phyloP scores from a whole-genome alignment of 169 alveolate genomes.

The Plasmodium fragile region DNA sequence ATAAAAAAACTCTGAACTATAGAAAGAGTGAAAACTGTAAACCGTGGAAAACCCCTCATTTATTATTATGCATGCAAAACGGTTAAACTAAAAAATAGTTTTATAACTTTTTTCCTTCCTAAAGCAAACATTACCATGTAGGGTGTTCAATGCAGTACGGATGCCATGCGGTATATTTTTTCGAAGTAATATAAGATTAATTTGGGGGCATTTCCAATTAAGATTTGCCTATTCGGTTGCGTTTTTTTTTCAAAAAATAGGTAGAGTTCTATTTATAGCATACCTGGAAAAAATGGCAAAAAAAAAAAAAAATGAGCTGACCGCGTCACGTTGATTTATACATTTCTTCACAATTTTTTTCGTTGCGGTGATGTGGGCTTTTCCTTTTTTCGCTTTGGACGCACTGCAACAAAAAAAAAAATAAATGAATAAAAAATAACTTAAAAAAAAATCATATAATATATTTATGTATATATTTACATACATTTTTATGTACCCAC shows the following conservation, averaged over 20 bases:
- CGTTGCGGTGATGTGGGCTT: background rate
- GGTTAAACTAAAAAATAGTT: slow-evolving; percentile 1
- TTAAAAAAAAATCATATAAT: background rate
- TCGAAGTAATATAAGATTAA: background rate
- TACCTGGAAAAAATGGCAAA: background rate
- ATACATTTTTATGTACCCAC: background rate
- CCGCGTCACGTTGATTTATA: background rate
- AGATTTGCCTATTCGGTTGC: background rate
- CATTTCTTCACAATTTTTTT: background rate
- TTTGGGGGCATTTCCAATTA: background rate
- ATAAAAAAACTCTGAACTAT: background rate
- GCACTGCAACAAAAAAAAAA: background rate
- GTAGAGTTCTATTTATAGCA: background rate
- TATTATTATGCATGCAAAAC: background rate
- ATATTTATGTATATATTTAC: too few relatives aligned
- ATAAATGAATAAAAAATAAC: background rate
- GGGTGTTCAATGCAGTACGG: background rate
- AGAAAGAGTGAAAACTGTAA: background rate
- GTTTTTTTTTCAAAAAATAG: background rate
- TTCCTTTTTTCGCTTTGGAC: background rate
- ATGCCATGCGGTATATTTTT: background rate
- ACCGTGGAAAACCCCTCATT: background rate
- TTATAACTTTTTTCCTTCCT: background rate
- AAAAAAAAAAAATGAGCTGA: background rate
- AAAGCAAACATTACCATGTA: background rate